Base-by-base conservation (phyloP, 192 early-diverging fungal species). In the Gigaspora rosea region DNA sequence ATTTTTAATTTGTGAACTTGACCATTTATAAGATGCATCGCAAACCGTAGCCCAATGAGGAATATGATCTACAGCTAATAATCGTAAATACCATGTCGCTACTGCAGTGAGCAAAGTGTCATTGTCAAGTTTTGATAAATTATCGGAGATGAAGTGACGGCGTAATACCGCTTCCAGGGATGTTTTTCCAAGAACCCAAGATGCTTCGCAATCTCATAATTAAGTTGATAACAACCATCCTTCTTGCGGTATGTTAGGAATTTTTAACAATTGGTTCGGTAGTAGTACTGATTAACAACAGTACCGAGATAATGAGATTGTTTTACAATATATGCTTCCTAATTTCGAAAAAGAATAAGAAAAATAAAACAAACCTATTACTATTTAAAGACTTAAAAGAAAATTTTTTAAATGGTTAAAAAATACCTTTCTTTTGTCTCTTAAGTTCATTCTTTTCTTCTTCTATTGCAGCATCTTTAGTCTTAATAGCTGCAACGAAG, bases 1-100 rank as follows among this genome's bases (percentile, higher is more conserved):
- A 35, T 71, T 12, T 12, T 71, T 71, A 12, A 71, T 54, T 56
- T 71, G 69, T 33, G 18, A 27, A 35, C 22, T 54, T 51, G 27
- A 50, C 69, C 69, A 71, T 33, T n/a, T 20, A 12, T 9, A 4
- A 16, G 50, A 71, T 2, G 1, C 15, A 12, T 52, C 52, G 12
- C 27, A 71, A 11, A 11, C 3, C 2, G 69, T 20, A n/a, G 12
- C 5, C 69, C 69, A 71, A 46, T 71, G 35, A 7, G 13, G 9
- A 36, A 9, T 49, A 71, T 71, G 6, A 33, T 71, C 12, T 0
- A 27, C 47, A 9, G 10, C 32, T 5, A 36, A 47, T 6, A 71
- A 56, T 2, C 69, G 69, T n/a, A 71, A 41, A 6, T 52, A 71
- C 20, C 11, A 71, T 33, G 52, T 10, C 12, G 69, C 20, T 50